phyloP scores from a whole-genome alignment of 331 rosid species.

The Erythrophleum ivorense region DNA sequence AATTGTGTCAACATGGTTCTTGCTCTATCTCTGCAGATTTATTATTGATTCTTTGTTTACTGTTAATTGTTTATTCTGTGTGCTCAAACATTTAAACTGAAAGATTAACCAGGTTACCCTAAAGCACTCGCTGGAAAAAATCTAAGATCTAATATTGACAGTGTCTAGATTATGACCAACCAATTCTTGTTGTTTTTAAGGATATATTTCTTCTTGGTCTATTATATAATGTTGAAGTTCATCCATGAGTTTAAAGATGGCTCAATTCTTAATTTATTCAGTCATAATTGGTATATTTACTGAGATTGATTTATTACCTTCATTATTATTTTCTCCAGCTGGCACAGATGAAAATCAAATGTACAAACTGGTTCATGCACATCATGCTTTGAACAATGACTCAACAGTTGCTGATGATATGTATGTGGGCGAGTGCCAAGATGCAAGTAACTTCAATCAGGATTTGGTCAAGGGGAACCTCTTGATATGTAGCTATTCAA shows the following conservation, averaged over 20 bases:
- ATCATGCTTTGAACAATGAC: conserved; percentile 71
- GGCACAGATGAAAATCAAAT: conserved; percentile 59
- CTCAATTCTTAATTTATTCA: conserved; percentile 24
- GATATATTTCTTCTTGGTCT: neutral
- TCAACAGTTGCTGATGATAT: conserved; percentile 57
- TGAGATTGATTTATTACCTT: conserved; percentile 34
- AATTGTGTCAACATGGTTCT: neutral
- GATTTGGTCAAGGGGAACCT: conserved; percentile 75
- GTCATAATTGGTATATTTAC: conserved; percentile 19
- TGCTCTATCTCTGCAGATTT: conserved; percentile 2
- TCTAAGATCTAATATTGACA: neutral
- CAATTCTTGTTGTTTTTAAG: neutral
- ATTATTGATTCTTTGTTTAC: neutral
- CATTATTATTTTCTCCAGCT: conserved; percentile 59
- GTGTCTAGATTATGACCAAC: neutral
- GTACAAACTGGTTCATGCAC: conserved; percentile 73
- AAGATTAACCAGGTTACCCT: neutral
- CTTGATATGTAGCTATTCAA: conserved; percentile 96
- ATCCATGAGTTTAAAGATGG: neutral
- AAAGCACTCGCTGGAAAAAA: neutral
- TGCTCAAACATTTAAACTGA: neutral
- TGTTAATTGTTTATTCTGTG: neutral
- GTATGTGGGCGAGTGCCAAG: conserved; percentile 96
- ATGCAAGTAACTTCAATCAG: conserved; percentile 61
- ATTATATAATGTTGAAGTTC: conserved; percentile 7